Evolutionary conservation across 805 yeast species (phyloP), one percentile per base, ranked within the genome.

Genomic region (Kodamaea kakaduensis): DNA sequence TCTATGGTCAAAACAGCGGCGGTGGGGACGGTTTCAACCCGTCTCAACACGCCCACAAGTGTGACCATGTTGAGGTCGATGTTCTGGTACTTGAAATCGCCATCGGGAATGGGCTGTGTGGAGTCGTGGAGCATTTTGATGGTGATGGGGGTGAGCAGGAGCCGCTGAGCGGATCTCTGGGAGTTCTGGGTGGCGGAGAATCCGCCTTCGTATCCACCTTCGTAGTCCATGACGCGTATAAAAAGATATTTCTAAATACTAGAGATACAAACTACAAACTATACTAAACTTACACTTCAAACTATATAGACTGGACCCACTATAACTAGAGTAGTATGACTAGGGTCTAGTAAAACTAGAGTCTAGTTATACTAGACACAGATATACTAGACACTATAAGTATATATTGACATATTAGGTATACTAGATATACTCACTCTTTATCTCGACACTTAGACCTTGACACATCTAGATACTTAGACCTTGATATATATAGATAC

Each of bases 51-150:
- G 1, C 88, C 94, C 6, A 81, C 75, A 47, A 83, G 57, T 17
- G 79, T 69, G 9, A 84, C 81, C 52, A 76, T 71, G 46, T 72
- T 75, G 34, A 84, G 58, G 37, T 78, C 81, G 25, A 81, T 72
- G 29, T 77, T 77, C 48, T 77, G 70, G 21, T 77, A 59, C 18
- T 61, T 66, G 54, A 73, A 84, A 5, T 81, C 82, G 9, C 82
- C 84, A 52, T 84, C 94, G 25, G 81, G 84, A 3, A 75, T 71
- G 3, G 67, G 61, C 39, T 77, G 84, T 10, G 69, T 64, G 3
- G 84, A 71, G 35, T 80, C 85, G 40, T 72, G 64, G 40, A 84
- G 69, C 56, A 81, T 84, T 51, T 81, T 83, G 47, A 84, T 77
- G 1, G 94, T 83, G 9, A 82, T 87, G 2, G 94, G 89, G 3